Evolutionary conservation across 345 rosid species (phyloP).

Genomic region (Citrus trifoliata): DNA sequence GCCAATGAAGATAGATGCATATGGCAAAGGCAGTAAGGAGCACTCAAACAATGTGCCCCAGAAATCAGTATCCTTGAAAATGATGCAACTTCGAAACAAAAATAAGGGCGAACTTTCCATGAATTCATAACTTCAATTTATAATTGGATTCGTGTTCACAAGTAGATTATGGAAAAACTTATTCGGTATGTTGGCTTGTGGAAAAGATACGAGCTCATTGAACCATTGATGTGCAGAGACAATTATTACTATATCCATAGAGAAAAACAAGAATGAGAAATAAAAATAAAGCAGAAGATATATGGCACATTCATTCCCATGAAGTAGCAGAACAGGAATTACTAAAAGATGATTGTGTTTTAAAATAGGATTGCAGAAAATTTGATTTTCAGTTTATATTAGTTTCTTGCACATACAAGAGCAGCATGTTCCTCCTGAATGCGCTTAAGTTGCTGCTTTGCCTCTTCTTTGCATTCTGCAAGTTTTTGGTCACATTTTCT

Average conservation of each 20-base stretch:
- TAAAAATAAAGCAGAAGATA: background rate
- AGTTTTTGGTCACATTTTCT: conserved; percentile 50
- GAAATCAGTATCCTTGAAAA: conserved; percentile 5
- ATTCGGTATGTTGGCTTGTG: background rate
- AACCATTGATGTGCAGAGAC: background rate
- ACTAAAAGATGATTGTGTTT: background rate
- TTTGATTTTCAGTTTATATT: conserved; percentile 18
- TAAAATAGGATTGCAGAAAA: conserved; percentile 1
- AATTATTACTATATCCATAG: background rate
- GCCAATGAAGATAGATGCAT: background rate
- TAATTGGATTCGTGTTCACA: background rate
- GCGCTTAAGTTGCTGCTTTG: conserved; percentile 40
- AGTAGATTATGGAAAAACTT: background rate
- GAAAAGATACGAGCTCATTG: background rate
- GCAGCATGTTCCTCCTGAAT: conserved; percentile 69
- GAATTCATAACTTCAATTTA: background rate
- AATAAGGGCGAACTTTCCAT: background rate
- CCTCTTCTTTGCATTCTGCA: conserved; percentile 56
- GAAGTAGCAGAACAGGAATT: background rate
- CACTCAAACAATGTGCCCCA: background rate
- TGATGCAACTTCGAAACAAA: background rate
- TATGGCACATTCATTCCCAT: background rate
- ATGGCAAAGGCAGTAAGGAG: background rate
- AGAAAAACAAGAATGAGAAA: background rate
- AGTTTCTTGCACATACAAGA: conserved; percentile 39